Conservation (phyloP, 192 early-diverging fungal genomes). For the Chytriomyces sp. region DNA sequence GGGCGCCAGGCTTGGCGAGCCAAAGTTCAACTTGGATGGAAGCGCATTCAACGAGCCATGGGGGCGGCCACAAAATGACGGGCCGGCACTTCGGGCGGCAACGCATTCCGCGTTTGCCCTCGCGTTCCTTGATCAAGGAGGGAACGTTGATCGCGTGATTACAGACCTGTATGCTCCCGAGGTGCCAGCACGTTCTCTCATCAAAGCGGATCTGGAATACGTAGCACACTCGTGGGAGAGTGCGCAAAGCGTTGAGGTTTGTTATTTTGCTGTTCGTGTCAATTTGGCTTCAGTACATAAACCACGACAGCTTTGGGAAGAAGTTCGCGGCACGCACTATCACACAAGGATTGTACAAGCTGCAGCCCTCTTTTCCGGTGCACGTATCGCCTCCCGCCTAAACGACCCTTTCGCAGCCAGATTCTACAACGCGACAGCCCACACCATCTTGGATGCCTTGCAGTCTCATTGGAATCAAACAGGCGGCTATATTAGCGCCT, state of each 20-base stretch:
- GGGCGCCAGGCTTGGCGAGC: conserved; percentile 58
- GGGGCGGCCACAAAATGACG: conserved; percentile 76
- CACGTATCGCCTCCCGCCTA: conserved; percentile 46
- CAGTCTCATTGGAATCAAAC: conserved; percentile 42
- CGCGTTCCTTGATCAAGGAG: conserved; percentile 12
- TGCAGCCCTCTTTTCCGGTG: conserved; percentile 58
- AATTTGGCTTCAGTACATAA: background rate
- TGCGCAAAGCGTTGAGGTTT: conserved; percentile 31
- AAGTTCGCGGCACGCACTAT: conserved; percentile 67
- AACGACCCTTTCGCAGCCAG: conserved; percentile 30
- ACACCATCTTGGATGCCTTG: background rate
- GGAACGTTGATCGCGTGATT: background rate
- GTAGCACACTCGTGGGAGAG: conserved; percentile 51
- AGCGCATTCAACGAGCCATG: conserved; percentile 49
- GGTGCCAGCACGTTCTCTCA: conserved; percentile 29
- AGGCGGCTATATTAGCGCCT: conserved; percentile 23
- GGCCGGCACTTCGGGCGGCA: conserved; percentile 57
- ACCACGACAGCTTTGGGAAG: conserved; percentile 80
- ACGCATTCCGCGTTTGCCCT: conserved; percentile 22
- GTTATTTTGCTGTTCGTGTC: background rate
- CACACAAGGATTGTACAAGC: conserved; percentile 70
- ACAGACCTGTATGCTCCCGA: conserved; percentile 33
- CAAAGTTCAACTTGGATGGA: conserved; percentile 67
- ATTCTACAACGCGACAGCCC: background rate
- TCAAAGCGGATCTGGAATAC: conserved; percentile 67